Conservation (phyloP, 2,329 filamentous ascomycete species). For the Dendrostoma leiphaemia region DNA sequence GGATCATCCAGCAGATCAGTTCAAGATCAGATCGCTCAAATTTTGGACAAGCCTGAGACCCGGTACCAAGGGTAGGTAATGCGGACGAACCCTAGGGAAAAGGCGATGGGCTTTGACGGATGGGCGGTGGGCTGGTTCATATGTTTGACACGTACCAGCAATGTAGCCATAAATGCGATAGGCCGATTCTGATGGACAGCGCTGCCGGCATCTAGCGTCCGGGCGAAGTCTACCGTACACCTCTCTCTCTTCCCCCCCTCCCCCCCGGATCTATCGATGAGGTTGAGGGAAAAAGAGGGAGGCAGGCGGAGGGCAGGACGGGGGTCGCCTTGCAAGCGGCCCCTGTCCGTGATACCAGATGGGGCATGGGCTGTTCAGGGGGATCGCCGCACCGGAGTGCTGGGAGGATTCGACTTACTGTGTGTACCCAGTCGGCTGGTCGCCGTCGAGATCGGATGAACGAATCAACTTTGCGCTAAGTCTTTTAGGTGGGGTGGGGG, state of each 20-base stretch:
- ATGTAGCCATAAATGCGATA: neutral
- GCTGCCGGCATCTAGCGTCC: no score
- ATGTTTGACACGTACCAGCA: neutral
- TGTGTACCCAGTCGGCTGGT: conserved; percentile 1
- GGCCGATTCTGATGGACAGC: no score
- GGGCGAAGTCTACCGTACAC: no score
- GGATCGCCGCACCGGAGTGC: neutral
- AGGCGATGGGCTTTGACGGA: neutral
- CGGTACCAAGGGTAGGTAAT: no score
- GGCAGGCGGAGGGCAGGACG: no score
- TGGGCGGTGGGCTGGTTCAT: neutral
- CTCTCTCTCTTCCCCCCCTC: no score
- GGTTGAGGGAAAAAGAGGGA: neutral
- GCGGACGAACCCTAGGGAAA: no score
- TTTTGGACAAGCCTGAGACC: neutral
- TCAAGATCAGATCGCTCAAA: no score
- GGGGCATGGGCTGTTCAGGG: conserved; percentile 3
- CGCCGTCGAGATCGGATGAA: conserved; percentile 3
- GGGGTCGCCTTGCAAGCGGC: neutral
- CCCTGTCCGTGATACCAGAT: neutral
- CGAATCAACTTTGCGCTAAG: neutral
- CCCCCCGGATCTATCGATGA: neutral
- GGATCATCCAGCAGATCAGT: no score
- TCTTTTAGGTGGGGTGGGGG: neutral
- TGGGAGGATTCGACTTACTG: no score